Conservation (phyloP, 2,329 filamentous ascomycete species). For the Colletotrichum noveboracense region DNA sequence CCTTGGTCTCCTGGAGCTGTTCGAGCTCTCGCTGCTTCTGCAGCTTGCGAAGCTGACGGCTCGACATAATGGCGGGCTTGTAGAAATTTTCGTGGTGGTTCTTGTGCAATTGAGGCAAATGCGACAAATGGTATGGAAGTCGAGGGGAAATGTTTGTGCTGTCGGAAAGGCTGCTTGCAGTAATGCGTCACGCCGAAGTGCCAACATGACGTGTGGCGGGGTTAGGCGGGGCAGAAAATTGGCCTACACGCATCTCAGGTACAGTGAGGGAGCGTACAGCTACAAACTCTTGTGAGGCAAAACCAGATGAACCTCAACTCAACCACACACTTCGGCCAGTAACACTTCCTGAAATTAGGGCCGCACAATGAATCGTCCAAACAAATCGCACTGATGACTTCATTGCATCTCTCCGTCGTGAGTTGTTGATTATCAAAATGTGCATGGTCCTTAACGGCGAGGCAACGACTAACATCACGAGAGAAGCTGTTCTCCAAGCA, state of each 20-base stretch:
- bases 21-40: slow-evolving; percentile 55
- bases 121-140: background rate
- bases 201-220: slow-evolving; percentile 23
- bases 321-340: background rate
- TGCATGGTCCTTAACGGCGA: background rate
- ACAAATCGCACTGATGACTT: background rate
- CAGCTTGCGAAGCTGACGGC: slow-evolving; percentile 56
- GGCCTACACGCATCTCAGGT: background rate
- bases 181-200: slow-evolving; percentile 19
- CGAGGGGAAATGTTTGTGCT: background rate
- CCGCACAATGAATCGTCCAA: background rate
- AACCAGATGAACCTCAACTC: background rate
- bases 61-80: slow-evolving; percentile 47
- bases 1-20: slow-evolving; percentile 26
- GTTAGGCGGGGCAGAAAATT: slow-evolving; percentile 16
- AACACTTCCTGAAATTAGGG: background rate
- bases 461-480: background rate
- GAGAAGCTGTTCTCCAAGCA: background rate
- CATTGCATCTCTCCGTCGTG: background rate
- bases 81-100: background rate
- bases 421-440: background rate
- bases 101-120: background rate
- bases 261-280: background rate
- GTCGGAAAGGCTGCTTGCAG: background rate
- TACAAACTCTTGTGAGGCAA: background rate